Base-by-base conservation (phyloP, 768 basidiomycete species). In the Lactarius sp. region DNA sequence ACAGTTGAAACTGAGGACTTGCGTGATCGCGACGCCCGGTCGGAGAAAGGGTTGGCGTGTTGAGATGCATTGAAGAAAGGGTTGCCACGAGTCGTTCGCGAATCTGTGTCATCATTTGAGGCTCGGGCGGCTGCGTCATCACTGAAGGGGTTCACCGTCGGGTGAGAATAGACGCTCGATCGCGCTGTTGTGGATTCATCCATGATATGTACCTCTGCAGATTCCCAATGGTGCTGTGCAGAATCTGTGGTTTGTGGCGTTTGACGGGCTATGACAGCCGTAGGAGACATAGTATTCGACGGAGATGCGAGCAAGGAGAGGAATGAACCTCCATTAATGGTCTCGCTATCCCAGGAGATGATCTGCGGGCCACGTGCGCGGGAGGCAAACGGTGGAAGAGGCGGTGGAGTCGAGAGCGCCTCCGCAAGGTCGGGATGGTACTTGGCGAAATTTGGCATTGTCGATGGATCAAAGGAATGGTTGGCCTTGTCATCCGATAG, bases 171-270 rank as follows among this genome's bases (percentile, higher is more conserved):
- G 36, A 60, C 36, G 27, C 22, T 54, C 33, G n/a, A 37, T 13
- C 47, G 64, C 42, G 55, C 53, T 2, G 42, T 12, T 33, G 16
- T 9, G 4, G 27, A 2, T 14, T 36, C 65, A 51, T 55, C 59
- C 65, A 68, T 64, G 1, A 67, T 67, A 18, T 67, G 37, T 7
- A 68, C 66, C 27, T 68, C 68, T 10, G 68, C 68, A 46, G 68
- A 67, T 56, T 68, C 66, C 68, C 68, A 68, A 6, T 44, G 61
- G 55, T 68, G 68, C 22, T 36, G 47, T 13, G 13, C 56, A 12
- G 66, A 68, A 22, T 60, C 46, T 14, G 53, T 67, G 12, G 68
- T 46, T 20, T 10, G 55, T 27, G 68, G 68, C 9, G 68, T 67
- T 61, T 68, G 68, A 41, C 62, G 56, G 1, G 56, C 62, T 14